phyloP scores from a whole-genome alignment of 805 yeast genomes.

The Torulaspora maleeae region DNA sequence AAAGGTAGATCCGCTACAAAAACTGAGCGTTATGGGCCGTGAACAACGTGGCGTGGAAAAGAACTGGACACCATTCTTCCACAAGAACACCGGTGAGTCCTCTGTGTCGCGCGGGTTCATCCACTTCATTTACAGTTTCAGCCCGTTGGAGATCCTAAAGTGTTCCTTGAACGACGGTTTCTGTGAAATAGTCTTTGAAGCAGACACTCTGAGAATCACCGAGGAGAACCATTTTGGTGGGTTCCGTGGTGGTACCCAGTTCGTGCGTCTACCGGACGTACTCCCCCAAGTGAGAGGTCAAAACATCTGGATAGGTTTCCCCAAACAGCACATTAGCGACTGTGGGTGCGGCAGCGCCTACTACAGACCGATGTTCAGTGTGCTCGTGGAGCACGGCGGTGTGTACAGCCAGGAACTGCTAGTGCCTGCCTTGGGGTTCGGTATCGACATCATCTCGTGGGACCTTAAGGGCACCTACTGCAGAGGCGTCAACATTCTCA shows the following conservation, averaged over 20 bases:
- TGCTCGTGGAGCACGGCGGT: conserved; percentile 17
- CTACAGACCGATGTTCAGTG: conserved; percentile 20
- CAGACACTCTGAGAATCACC: conserved; percentile 8
- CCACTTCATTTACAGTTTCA: conserved; percentile 19
- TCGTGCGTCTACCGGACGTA: conserved; percentile 15
- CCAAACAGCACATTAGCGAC: conserved; percentile 15
- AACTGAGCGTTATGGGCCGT: conserved; percentile 8
- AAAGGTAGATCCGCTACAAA: conserved; percentile 11
- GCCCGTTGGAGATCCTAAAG: conserved; percentile 20
- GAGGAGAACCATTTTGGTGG: conserved; percentile 13
- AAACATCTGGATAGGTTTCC: conserved; percentile 24
- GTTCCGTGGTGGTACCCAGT: conserved; percentile 27
- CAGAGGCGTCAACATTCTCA: conserved; percentile 12
- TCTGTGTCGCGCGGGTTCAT: conserved; percentile 23
- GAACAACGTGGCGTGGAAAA: conserved; percentile 10
- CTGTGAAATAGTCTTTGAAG: conserved; percentile 18
- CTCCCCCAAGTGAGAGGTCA: conserved; percentile 17
- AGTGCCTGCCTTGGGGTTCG: conserved; percentile 16
- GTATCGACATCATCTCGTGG: conserved; percentile 17
- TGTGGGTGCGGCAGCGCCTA: conserved; percentile 22
- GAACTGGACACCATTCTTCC: conserved; percentile 21
- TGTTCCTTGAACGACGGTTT: conserved; percentile 22
- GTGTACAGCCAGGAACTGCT: conserved; percentile 18
- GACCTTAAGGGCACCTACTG: conserved; percentile 16
- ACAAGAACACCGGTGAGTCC: conserved; percentile 5